Base-by-base conservation (phyloP, 495 filamentous ascomycete species). In the Aspergillus saccharolyticus region DNA sequence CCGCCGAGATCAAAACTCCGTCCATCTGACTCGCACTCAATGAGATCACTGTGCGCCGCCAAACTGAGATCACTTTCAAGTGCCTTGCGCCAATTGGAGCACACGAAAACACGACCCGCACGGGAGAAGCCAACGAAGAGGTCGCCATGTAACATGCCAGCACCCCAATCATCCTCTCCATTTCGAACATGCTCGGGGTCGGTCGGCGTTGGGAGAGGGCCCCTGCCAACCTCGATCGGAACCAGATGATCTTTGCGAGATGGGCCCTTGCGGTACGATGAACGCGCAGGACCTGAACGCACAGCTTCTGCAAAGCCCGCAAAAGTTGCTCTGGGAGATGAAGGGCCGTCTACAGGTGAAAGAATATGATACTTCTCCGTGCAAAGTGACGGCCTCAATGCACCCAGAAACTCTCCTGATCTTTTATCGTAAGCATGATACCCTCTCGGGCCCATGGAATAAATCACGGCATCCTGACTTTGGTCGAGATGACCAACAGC, bases 401-500 rank as follows among this genome's bases (percentile, higher is more conserved):
- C 52, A 19, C 73, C 73, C 20, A 75, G 44, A 10, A 67, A 65
- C 1, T 42, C 59, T 19, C 71, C 71, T 0, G 67, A 61, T 5
- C 46, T 53, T 50, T 75, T 75, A 22, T 69, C 58, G 44, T 75
- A 66, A 12, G 57, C 65, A 60, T 70, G 62, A 44, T 74, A 75
- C 4, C 73, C 73, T 21, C 59, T 54, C n/a, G 52, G n/a, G 0
- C 73, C 73, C 53, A 75, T 68, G 0, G 73, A 74, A 53, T 73
- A 75, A 12, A 75, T 71, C 17, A 75, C 73, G 0, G 47, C 64
- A 54, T 74, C 68, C 21, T 66, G 49, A 17, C 63, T 70, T 52
- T 75, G 73, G 56, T 75, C 73, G 2, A 75, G 49, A 59, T 75
- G 73, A 9, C 73, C 73, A 9, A 74, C 61, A 3, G 67, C 73